Evolutionary conservation across 352 stramenopile species (phyloP), one percentile per base, ranked within the genome.

Genomic region (Thalassiosira mediterranea): DNA sequence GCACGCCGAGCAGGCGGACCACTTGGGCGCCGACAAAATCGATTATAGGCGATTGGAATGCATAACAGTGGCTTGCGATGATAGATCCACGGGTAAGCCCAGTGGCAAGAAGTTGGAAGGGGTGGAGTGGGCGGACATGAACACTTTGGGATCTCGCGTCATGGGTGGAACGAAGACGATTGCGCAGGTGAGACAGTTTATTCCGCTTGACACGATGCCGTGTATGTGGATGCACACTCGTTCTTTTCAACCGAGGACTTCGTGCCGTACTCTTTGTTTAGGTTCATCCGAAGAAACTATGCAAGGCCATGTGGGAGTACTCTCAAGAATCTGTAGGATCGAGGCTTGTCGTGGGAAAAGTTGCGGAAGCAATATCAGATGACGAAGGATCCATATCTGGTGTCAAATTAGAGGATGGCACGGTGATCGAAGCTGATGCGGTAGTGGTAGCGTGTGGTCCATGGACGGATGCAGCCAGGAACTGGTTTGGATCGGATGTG

Each of bases 361-460:
- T 91, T 28, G 47, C 74, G 32, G 44, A 72, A 66, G 53, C 81
- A 60, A 46, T 88, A 28, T 42, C 78, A 56, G 21, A 74, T 40
- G 44, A 49, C 44, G 46, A 61, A 63, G 42, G 71, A 67, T 25
- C 21, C 38, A 44, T 64, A 11, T 57, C 7, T 17, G 80, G 74
- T 25, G 81, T 86, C 0, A 72, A 83, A 32, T 26, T 90, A n/a
- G 67, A 79, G 7, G 77, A 90, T 72, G 86, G 83, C 7, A 72
- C 47, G 4, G 53, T 60, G 0, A 23, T 90, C 8, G 53, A 76
- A 1, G 82, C 72, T 13, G 82, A 91, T 76, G 78, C 87, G 32
- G 71, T 94, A 19, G 52, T 94, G 8, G 78, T 87, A 11, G 86
- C 87, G 7, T 91, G 89, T 79, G 89, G 89, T 17, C 89, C 89